Conservation (phyloP, 2,329 filamentous ascomycete genomes). For the Cercospora janseana region DNA sequence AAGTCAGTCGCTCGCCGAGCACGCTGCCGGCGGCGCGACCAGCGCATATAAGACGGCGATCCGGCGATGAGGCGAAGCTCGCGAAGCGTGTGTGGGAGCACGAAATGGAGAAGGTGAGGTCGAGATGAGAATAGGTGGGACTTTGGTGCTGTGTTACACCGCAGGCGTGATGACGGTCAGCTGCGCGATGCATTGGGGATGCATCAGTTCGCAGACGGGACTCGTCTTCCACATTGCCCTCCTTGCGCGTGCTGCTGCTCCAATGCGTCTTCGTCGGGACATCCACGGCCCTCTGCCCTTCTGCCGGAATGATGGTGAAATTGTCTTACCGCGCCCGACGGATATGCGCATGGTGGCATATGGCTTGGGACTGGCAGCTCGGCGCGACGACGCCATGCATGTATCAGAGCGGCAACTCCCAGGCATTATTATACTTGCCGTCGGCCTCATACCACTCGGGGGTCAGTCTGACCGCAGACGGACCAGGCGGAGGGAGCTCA, state of each 20-base stretch:
- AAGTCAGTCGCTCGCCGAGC: background rate
- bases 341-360: background rate
- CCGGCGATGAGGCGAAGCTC: background rate
- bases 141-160: background rate
- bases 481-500: too few species aligned
- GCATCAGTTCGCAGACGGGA: background rate
- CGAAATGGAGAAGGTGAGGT: background rate
- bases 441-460: background rate
- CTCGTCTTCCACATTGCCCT: background rate
- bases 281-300: background rate
- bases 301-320: too few species aligned
- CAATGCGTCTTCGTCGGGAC: background rate
- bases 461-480: background rate
- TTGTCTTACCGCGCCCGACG: too few species aligned
- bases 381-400: background rate
- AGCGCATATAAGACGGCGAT: background rate
- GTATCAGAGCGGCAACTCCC: background rate
- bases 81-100: background rate
- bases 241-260: background rate
- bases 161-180: background rate
- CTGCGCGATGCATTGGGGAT: background rate
- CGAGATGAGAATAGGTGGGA: background rate
- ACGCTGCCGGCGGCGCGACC: background rate
- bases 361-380: background rate
- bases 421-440: too few species aligned